Percentiles rank a stretch among this genome's conserved stretches.
These are phyloP conservation scores for Yamadazyma conglobata DNA, from an alignment of 1,139 yeast species.

Conservation along the genomic window DNA sequence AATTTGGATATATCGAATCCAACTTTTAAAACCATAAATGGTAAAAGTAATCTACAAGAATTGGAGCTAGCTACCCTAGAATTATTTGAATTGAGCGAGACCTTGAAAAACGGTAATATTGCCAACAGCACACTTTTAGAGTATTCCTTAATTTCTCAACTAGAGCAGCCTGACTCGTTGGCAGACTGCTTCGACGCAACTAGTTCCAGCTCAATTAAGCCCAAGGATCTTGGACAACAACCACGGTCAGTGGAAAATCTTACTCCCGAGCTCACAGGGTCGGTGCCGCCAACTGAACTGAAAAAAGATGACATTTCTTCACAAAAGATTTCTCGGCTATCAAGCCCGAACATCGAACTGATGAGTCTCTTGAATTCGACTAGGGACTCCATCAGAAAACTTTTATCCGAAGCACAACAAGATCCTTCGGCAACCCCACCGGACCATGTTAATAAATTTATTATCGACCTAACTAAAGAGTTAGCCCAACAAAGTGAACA, in stretches of 20 bases:
- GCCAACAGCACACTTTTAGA: conserved; percentile 15
- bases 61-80: conserved; percentile 29
- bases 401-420: neutral
- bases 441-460: neutral
- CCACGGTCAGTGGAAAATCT: neutral
- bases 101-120: conserved; percentile 27
- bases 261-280: neutral
- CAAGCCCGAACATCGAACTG: neutral
- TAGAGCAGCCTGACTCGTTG: conserved; percentile 3
- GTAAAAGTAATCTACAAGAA: conserved; percentile 22
- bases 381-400: conserved; percentile 2
- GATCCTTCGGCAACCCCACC: neutral
- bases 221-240: neutral
- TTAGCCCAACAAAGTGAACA: conserved; percentile 13
- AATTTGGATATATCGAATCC: conserved; percentile 11
- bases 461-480: conserved; percentile 12
- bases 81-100: conserved; percentile 32
- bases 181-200: conserved; percentile 1
- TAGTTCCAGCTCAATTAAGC: no score
- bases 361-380: conserved; percentile 2
- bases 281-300: neutral
- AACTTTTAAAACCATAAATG: conserved; percentile 17
- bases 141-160: conserved; percentile 7
- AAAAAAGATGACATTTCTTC: neutral
- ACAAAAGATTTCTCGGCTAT: no score